Evolutionary conservation across 495 filamentous ascomycete genomes (phyloP).

Genomic region (Hapsidospora chrysogenum): DNA sequence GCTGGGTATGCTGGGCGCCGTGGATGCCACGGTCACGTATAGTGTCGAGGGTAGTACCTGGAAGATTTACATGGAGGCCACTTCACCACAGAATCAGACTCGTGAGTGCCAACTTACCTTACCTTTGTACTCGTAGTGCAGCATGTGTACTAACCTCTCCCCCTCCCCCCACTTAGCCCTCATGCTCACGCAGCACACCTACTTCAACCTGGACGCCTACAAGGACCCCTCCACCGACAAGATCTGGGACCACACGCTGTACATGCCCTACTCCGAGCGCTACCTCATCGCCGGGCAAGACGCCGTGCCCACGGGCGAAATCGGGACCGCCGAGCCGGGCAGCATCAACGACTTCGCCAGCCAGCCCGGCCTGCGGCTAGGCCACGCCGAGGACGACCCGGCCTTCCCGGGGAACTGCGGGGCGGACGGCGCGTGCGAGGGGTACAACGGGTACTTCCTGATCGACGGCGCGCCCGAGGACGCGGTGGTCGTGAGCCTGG

Average conservation of each 20-base stretch:
- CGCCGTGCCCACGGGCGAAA: conserved; percentile 55
- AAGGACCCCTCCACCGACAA: conserved; percentile 35
- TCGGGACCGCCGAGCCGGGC: conserved; percentile 37
- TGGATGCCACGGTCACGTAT: conserved; percentile 60
- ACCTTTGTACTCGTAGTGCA: not conserved
- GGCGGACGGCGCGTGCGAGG: conserved; percentile 39
- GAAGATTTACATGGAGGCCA: conserved; percentile 36
- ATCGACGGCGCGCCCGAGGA: conserved; percentile 44
- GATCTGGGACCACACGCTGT: conserved; percentile 54
- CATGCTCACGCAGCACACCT: conserved; percentile 65
- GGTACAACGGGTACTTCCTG: conserved; percentile 66
- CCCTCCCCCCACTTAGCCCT: conserved; percentile 25
- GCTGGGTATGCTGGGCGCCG: conserved; percentile 55
- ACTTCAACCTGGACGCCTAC: conserved; percentile 79
- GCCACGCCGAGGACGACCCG: conserved; percentile 38
- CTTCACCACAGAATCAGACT: conserved; percentile 29
- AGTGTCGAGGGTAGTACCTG: conserved; percentile 31
- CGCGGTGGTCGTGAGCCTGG: conserved; percentile 39
- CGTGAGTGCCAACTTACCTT: conserved; percentile 15
- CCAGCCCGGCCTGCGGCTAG: conserved; percentile 40
- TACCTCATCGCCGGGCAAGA: conserved; percentile 53
- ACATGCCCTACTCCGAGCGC: conserved; percentile 54
- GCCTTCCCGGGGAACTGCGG: conserved; percentile 51
- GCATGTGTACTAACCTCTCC: no score
- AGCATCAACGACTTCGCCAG: conserved; percentile 58